Evolutionary conservation across 345 rosid species (phyloP).

Genomic region (Chamaenerion angustifolium): DNA sequence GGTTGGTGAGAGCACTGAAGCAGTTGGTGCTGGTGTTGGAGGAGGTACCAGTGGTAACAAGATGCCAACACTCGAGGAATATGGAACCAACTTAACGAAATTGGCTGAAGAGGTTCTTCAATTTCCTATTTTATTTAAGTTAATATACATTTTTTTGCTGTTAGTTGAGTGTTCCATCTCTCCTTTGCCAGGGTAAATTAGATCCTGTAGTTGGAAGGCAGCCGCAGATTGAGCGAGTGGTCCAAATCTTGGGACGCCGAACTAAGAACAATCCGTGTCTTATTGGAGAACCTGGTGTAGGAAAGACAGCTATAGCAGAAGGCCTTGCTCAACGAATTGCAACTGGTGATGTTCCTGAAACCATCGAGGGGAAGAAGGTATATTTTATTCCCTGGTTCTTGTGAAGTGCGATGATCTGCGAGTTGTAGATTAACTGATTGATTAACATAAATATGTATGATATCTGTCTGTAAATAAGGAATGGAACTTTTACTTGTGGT

Average conservation of each 20-base stretch:
- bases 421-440: no score
- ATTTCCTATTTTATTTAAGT: neutral
- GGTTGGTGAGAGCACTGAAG: slow-evolving; percentile 92
- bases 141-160: neutral
- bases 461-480: no score
- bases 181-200: slow-evolving; percentile 59
- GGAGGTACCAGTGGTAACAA: slow-evolving; percentile 63
- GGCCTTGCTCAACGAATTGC: slow-evolving; percentile 96
- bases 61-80: slow-evolving; percentile 98
- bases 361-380: slow-evolving; percentile 95
- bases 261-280: slow-evolving; percentile 98
- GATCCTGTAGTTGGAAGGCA: slow-evolving; percentile 99
- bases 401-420: no score
- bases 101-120: slow-evolving; percentile 81
- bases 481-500: no score
- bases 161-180: slow-evolving; percentile 1
- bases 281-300: slow-evolving; percentile 99
- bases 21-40: slow-evolving; percentile 69
- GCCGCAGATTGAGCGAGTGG: slow-evolving; percentile 83
- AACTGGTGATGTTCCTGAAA: slow-evolving; percentile 92
- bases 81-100: slow-evolving; percentile 94
- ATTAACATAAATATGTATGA: no score
- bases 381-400: neutral
- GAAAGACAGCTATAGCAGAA: slow-evolving; percentile 99
- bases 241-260: slow-evolving; percentile 91